Percentiles rank a stretch among this genome's conserved stretches.
Evolutionary conservation across 176 grass and related monocot genomes (phyloP).

Genomic region (Chrysopogon serrulatus): DNA sequence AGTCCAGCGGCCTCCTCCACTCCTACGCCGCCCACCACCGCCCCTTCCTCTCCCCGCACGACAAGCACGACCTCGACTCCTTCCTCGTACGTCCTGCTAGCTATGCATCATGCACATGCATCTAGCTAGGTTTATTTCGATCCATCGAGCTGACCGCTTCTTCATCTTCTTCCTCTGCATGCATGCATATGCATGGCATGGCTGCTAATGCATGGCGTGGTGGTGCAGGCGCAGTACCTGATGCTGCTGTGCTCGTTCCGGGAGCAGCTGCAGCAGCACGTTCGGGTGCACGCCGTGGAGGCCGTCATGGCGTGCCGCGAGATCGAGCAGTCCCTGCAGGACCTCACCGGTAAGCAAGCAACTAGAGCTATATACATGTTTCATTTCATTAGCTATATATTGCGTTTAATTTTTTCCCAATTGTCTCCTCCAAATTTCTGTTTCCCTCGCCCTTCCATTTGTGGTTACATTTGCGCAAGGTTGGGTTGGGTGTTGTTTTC

Average conservation of each 20-base stretch:
- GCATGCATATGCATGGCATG: neutral
- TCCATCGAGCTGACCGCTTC: neutral
- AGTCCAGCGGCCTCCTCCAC: constrained; percentile 77
- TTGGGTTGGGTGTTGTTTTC: neutral
- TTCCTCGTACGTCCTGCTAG: constrained; percentile 60
- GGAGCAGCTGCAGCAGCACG: constrained; percentile 99
- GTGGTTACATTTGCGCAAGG: neutral
- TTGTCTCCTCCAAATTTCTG: neutral
- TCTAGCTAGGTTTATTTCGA: neutral
- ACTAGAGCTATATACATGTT: neutral
- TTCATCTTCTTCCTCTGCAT: neutral
- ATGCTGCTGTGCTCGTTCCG: constrained; percentile 96
- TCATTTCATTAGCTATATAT: neutral
- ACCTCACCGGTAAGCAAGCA: constrained; percentile 65
- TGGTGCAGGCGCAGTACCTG: constrained; percentile 80
- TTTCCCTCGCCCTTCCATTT: neutral
- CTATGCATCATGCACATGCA: neutral
- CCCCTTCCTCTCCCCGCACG: constrained; percentile 77
- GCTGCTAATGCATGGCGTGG: neutral
- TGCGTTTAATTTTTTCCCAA: neutral
- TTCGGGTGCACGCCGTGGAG: constrained; percentile 99
- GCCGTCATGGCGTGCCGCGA: constrained; percentile 99
- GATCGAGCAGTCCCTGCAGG: constrained; percentile 97
- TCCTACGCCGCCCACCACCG: constrained; percentile 87
- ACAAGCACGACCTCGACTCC: constrained; percentile 97